A percentile compares a stretch with the other conserved stretches of the same genome.
These are phyloP conservation scores for Penicillium decumbens DNA, from an alignment of 2,329 filamentous ascomycete genomes.

Conservation along the genomic window DNA sequence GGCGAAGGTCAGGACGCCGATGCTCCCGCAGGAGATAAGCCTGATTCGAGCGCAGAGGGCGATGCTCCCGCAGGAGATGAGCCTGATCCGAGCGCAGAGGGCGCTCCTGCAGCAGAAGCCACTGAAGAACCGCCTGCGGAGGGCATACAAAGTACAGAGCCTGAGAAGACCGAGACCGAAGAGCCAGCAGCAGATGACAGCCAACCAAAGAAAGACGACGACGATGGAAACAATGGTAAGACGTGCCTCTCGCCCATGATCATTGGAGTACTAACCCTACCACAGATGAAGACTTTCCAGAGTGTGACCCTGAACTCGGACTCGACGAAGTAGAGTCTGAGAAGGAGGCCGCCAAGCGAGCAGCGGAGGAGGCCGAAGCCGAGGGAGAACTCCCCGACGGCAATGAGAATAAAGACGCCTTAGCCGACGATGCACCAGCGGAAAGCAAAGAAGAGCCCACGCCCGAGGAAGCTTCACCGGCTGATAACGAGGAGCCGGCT, in stretches of 20 bases:
- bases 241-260: neutral
- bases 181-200: conserved; percentile 11
- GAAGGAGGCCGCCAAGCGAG: conserved; percentile 32
- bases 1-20: conserved; percentile 21
- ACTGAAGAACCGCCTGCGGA: conserved; percentile 16
- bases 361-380: conserved; percentile 30
- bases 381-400: conserved; percentile 20
- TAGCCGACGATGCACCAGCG: conserved; percentile 10
- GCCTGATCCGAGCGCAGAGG: conserved; percentile 16
- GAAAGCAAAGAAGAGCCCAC: conserved; percentile 7
- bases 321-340: conserved; percentile 32
- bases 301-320: conserved; percentile 29
- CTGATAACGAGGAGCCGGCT: conserved; percentile 6
- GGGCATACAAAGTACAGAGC: conserved; percentile 8
- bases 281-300: conserved; percentile 35
- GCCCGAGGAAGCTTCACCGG: conserved; percentile 2
- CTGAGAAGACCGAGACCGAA: conserved; percentile 13
- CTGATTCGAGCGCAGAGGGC: conserved; percentile 16
- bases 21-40: conserved; percentile 17
- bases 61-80: conserved; percentile 20
- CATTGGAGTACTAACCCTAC: neutral
- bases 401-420: conserved; percentile 4
- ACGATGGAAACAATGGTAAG: conserved; percentile 25
- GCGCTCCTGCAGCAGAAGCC: conserved; percentile 9
- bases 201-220: conserved; percentile 11